Evolutionary conservation across 805 yeast species (phyloP), one percentile per base, ranked within the genome.

Genomic region (Yamadazyma scolyti): DNA sequence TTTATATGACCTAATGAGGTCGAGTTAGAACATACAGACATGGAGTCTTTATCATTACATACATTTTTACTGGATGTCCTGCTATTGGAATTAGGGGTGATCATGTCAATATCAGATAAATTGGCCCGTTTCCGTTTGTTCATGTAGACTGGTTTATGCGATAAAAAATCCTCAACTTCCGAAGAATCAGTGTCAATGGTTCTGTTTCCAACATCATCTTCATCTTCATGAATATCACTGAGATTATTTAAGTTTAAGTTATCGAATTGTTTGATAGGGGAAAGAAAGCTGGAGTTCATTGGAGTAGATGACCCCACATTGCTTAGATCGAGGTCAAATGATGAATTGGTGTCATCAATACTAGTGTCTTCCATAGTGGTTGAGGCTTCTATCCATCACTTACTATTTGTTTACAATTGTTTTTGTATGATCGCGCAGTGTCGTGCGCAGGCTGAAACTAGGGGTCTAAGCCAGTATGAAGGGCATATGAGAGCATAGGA

Each of bases 241-340:
- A 43, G 30, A 20, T 50, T 39, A 29, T 50, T 50, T 11, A 60
- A 29, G 35, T 64, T 62, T 16, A 65, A 43, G 20, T 56, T 51
- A 34, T 59, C 56, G 16, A 65, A 49, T 32, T 53, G 51, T 27
- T 50, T 53, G 34, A 62, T 53, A 11, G 71, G 71, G 6, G 68
- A 62, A 13, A 54, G 24, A 28, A 53, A 49, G 11, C 51, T 40
- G 9, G 43, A 27, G 27, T 42, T 47, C 16, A 39, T 33, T 18
- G 46, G 46, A 1, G 46, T 40, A 24, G 26, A 30, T 4, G 41
- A 33, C 10, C 36, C 34, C 5, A 29, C 32, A 11, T 32, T 28
- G 16, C 28, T 33, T 18, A 27, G 14, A 22, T 37, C 45, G 22
- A 37, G 24, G 13, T 33, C 36, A 23, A 33, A 20, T 18, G 31